Percentiles rank a stretch among this genome's conserved stretches.
Evolutionary conservation across 73 alveolate species (phyloP).

Genomic region (Diophrys appendiculata): DNA sequence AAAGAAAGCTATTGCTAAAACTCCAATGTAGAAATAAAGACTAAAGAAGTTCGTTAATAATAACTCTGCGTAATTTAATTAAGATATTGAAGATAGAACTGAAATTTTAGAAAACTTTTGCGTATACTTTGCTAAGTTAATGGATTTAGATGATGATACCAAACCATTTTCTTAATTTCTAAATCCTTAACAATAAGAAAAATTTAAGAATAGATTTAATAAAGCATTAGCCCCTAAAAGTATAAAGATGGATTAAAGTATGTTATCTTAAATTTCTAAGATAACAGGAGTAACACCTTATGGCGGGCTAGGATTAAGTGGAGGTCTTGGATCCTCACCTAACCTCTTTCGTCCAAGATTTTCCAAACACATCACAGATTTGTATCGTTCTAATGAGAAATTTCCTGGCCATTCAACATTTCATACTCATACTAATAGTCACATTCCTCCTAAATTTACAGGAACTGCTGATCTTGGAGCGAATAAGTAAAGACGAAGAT

Average conservation of each 20-base stretch:
- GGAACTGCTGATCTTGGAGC: too few relatives aligned
- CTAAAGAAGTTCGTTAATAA: not conserved
- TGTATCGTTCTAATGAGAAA: not conserved
- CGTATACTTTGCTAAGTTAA: not conserved
- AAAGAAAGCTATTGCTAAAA: not conserved
- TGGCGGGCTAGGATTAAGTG: not conserved
- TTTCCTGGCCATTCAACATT: too few relatives aligned
- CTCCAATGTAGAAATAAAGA: not conserved
- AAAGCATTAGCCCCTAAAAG: not conserved
- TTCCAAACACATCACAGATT: not conserved
- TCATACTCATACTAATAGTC: too few relatives aligned
- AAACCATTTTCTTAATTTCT: not conserved
- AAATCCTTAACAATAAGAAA: not conserved
- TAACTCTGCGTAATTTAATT: not conserved
- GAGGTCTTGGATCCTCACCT: not conserved
- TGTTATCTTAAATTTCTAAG: not conserved
- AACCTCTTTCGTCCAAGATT: not conserved
- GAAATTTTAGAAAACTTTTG: not conserved
- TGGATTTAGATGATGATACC: not conserved
- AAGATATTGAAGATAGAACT: not conserved
- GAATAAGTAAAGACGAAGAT: too few relatives aligned
- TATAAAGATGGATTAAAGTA: not conserved
- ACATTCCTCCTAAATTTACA: too few relatives aligned
- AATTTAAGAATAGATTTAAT: not conserved
- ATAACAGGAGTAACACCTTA: not conserved